Percentiles rank a stretch among this genome's conserved stretches.
Evolutionary conservation across 768 basidiomycete genomes (phyloP).

Genomic region (Boletus insuetus): DNA sequence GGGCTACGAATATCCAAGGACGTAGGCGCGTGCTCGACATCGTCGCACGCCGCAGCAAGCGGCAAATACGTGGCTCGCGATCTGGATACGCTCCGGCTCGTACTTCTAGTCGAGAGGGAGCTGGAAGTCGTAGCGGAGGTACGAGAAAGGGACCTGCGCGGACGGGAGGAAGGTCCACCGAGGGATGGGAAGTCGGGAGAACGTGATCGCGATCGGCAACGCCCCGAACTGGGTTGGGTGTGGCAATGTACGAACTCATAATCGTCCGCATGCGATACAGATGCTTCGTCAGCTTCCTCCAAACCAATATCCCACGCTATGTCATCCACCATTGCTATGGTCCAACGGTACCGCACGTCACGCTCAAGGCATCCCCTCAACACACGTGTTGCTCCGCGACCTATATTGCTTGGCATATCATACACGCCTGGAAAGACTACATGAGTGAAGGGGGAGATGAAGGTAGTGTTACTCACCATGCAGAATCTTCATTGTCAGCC

Average conservation of each 20-base stretch:
- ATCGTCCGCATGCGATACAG: constrained; percentile 28
- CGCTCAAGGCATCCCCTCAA: constrained; percentile 78
- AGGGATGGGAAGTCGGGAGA: constrained; percentile 21
- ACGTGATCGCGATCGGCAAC: constrained; percentile 28
- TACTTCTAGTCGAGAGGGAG: constrained; percentile 37
- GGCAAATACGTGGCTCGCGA: constrained; percentile 27
- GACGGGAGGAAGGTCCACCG: constrained; percentile 26
- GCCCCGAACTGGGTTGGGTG: constrained; percentile 13
- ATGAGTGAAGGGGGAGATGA: constrained; percentile 4
- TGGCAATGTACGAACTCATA: constrained; percentile 25
- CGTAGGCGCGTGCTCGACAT: constrained; percentile 22
- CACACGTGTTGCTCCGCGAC: constrained; percentile 63
- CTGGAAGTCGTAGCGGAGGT: constrained; percentile 41
- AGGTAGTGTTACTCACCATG: constrained; percentile 52
- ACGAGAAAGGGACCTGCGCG: constrained; percentile 49
- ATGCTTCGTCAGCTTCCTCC: constrained; percentile 45
- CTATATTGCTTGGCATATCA: constrained; percentile 53
- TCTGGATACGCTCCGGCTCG: constrained; percentile 42
- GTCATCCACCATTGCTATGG: constrained; percentile 76
- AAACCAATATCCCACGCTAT: constrained; percentile 79
- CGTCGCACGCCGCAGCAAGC: constrained; percentile 27
- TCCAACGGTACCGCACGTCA: constrained; percentile 65
- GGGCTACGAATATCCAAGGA: constrained; percentile 29
- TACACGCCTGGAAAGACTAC: constrained; percentile 50
- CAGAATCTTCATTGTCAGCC: constrained; percentile 89